Conservation (phyloP, 176 grass and related monocot genomes). For the Tillandsia fasciculata region DNA sequence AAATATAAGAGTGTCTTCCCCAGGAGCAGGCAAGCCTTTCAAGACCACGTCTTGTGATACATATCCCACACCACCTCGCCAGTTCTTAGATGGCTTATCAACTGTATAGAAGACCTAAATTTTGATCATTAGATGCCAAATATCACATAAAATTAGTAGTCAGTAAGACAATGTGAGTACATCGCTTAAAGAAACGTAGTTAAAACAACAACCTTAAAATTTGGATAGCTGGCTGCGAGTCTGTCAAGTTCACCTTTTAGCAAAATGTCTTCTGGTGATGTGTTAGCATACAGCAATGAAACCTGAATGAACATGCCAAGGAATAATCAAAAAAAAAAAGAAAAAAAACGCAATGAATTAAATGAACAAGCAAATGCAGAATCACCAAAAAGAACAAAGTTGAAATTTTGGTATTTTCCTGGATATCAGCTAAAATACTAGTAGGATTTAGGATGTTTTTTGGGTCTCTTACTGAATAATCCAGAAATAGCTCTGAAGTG, state of each 20-base stretch:
- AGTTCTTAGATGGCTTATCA: conserved; percentile 70
- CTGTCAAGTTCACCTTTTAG: conserved; percentile 85
- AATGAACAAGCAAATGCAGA: too few relatives aligned
- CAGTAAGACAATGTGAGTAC: neutral
- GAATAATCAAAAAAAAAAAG: conserved; percentile 4
- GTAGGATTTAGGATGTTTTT: too few relatives aligned
- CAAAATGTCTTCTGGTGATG: conserved; percentile 92
- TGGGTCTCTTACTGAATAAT: too few relatives aligned
- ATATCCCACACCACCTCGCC: conserved; percentile 71
- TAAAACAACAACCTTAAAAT: conserved; percentile 75
- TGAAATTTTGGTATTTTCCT: too few relatives aligned
- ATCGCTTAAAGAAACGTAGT: neutral
- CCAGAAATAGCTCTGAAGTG: too few relatives aligned
- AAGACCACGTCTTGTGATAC: conserved; percentile 71
- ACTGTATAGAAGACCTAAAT: conserved; percentile 92
- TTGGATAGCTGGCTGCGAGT: conserved; percentile 73
- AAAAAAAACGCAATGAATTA: neutral
- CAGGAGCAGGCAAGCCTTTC: conserved; percentile 80
- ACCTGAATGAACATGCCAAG: conserved; percentile 42
- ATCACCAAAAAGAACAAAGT: too few relatives aligned
- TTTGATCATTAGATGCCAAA: neutral
- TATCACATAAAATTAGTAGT: neutral
- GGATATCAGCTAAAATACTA: too few relatives aligned
- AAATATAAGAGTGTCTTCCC: conserved; percentile 58
- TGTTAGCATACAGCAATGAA: conserved; percentile 88